A percentile compares a stretch with the other conserved stretches of the same genome.
Conservation (phyloP, 2,329 filamentous ascomycete species). For the Phialophora expanda region DNA sequence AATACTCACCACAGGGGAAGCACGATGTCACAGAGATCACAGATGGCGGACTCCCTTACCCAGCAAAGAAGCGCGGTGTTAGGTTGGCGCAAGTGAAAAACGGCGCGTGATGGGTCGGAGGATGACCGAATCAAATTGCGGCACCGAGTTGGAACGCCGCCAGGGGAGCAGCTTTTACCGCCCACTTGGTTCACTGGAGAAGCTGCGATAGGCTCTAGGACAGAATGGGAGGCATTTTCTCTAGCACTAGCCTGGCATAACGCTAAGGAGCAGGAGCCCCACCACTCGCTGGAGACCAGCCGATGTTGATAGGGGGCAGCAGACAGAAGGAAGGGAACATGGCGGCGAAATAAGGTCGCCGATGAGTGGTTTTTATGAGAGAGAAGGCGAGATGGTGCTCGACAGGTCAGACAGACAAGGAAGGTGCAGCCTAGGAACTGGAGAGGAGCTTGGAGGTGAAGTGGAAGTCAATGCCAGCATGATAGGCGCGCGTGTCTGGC, state of each 20-base stretch:
- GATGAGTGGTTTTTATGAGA: not conserved
- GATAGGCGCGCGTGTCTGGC: slow-evolving; percentile 2
- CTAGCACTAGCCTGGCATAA: slow-evolving; percentile 13
- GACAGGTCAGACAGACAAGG: not conserved
- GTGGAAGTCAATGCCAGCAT: not conserved
- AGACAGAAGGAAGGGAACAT: not conserved
- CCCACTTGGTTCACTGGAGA: slow-evolving; percentile 20
- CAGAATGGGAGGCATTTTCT: slow-evolving; percentile 5
- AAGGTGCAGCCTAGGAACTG: not conserved
- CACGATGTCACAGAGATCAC: not conserved
- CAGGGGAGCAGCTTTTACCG: slow-evolving; percentile 29
- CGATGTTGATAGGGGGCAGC: not conserved
- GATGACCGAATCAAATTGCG: slow-evolving; percentile 24
- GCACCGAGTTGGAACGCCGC: slow-evolving; percentile 4
- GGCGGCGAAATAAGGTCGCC: not conserved
- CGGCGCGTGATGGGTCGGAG: slow-evolving; percentile 25
- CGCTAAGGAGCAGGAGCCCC: not conserved
- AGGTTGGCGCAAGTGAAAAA: slow-evolving; percentile 20
- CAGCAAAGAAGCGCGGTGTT: slow-evolving; percentile 26
- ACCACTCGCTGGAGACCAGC: not conserved
- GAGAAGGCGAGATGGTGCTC: not conserved
- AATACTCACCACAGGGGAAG: not conserved
- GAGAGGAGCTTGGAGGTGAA: not conserved
- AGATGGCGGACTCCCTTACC: not conserved
- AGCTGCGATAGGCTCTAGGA: slow-evolving; percentile 8